Conservation (phyloP, 176 grass and related monocot genomes). For the Cenchrus americanus region DNA sequence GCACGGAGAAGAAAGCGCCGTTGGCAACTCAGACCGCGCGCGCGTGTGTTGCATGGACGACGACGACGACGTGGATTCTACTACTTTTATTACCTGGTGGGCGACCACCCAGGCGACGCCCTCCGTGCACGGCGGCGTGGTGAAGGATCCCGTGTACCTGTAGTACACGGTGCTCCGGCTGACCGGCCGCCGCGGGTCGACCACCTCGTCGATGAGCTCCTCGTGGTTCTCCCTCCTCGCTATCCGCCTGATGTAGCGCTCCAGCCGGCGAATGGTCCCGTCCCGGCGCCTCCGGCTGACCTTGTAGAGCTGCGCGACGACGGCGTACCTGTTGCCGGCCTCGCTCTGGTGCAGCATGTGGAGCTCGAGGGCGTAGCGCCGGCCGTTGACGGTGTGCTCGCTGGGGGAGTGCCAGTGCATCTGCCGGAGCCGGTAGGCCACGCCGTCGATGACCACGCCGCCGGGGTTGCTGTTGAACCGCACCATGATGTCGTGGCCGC, state of each 20-base stretch:
- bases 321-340: slow-evolving; percentile 34
- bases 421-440: slow-evolving; percentile 54
- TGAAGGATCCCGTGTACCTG: slow-evolving; percentile 80
- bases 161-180: slow-evolving; percentile 60
- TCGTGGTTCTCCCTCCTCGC: slow-evolving; percentile 36
- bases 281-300: slow-evolving; percentile 35
- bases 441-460: slow-evolving; percentile 56
- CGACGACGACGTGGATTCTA: neutral
- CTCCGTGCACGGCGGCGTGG: slow-evolving; percentile 79
- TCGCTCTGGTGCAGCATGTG: slow-evolving; percentile 77
- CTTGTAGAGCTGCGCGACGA: slow-evolving; percentile 63
- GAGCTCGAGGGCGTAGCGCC: slow-evolving; percentile 67
- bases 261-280: slow-evolving; percentile 65
- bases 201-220: slow-evolving; percentile 44
- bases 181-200: slow-evolving; percentile 51
- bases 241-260: slow-evolving; percentile 52
- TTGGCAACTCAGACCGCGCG: neutral
- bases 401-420: slow-evolving; percentile 93
- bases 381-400: slow-evolving; percentile 75
- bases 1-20: neutral
- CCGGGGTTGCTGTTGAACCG: slow-evolving; percentile 62
- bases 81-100: slow-evolving; percentile 41
- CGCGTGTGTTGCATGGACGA: too few relatives aligned
- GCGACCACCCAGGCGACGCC: slow-evolving; percentile 69
- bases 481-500: slow-evolving; percentile 79